A percentile compares a stretch with the other conserved stretches of the same genome.
Conservation (phyloP, 2,329 filamentous ascomycete species). For the Amphichorda felina region DNA sequence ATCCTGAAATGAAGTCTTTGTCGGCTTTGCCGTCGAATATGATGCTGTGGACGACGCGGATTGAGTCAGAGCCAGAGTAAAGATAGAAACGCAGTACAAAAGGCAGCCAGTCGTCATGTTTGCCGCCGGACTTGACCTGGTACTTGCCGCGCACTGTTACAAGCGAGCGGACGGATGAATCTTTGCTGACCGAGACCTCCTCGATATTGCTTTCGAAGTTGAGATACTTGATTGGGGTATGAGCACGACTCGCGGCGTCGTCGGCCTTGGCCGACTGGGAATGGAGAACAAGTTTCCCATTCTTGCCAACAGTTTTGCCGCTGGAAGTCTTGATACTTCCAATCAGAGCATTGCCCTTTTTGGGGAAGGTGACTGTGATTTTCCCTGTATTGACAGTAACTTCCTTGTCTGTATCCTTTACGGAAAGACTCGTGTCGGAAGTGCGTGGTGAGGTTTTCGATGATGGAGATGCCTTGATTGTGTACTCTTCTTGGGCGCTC, state of each 20-base stretch:
- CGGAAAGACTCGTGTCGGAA: conserved; percentile 2
- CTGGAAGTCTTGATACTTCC: conserved; percentile 23
- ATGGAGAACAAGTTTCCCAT: conserved; percentile 39
- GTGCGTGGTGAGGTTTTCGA: background rate
- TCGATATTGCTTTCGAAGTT: conserved; percentile 35
- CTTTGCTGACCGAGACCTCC: conserved; percentile 32
- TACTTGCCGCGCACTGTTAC: conserved; percentile 26
- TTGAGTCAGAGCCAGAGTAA: conserved; percentile 40
- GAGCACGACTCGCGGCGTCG: conserved; percentile 18
- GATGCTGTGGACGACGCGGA: conserved; percentile 41
- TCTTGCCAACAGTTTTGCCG: conserved; percentile 28
- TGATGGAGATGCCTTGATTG: conserved; percentile 8
- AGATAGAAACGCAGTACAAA: conserved; percentile 42
- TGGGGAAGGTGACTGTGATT: conserved; percentile 27
- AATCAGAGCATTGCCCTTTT: conserved; percentile 25
- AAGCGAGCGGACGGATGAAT: conserved; percentile 25
- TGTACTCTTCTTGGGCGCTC: conserved; percentile 27
- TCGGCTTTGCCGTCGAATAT: conserved; percentile 36
- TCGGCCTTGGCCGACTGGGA: conserved; percentile 36
- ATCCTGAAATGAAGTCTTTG: conserved; percentile 36
- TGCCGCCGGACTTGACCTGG: conserved; percentile 12
- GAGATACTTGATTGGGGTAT: conserved; percentile 23
- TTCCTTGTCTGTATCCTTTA: conserved; percentile 10
- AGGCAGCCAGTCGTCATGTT: conserved; percentile 34
- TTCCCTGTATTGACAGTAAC: conserved; percentile 32